phyloP scores from a whole-genome alignment of 2,329 filamentous ascomycete genomes.

The Penicillium sp. region DNA sequence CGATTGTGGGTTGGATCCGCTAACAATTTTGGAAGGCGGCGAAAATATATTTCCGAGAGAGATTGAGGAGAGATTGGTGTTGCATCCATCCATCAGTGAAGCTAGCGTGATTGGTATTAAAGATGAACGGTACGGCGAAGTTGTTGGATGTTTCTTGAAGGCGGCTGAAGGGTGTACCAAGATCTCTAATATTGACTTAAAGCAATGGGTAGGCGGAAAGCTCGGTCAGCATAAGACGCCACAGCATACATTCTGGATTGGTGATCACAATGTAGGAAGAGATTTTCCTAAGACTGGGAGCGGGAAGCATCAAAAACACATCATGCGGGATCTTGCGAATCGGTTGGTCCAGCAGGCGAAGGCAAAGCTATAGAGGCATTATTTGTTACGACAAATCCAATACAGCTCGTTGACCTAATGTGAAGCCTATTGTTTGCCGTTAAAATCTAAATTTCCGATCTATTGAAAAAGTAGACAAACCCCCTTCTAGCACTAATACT shows the following conservation, averaged over 20 bases:
- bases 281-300: constrained; percentile 66
- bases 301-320: constrained; percentile 65
- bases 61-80: constrained; percentile 67
- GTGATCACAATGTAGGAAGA: constrained; percentile 51
- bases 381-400: too few relatives aligned
- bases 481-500: too few relatives aligned
- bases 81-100: constrained; percentile 58
- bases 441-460: too few relatives aligned
- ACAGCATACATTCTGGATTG: constrained; percentile 71
- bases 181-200: constrained; percentile 53
- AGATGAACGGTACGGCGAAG: constrained; percentile 49
- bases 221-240: constrained; percentile 67
- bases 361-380: not conserved
- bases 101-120: constrained; percentile 65
- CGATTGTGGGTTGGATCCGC: not conserved
- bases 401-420: too few relatives aligned
- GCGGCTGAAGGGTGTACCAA: constrained; percentile 21
- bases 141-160: constrained; percentile 60
- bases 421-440: too few relatives aligned
- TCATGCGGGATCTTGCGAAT: constrained; percentile 50
- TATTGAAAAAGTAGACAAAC: too few relatives aligned
- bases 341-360: constrained; percentile 25
- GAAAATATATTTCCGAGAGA: constrained; percentile 71
- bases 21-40: constrained; percentile 49
- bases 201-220: constrained; percentile 58